These are phyloP conservation scores for Calendula officinalis DNA, from an alignment of 129 eudicot species.

Conservation along the genomic window DNA sequence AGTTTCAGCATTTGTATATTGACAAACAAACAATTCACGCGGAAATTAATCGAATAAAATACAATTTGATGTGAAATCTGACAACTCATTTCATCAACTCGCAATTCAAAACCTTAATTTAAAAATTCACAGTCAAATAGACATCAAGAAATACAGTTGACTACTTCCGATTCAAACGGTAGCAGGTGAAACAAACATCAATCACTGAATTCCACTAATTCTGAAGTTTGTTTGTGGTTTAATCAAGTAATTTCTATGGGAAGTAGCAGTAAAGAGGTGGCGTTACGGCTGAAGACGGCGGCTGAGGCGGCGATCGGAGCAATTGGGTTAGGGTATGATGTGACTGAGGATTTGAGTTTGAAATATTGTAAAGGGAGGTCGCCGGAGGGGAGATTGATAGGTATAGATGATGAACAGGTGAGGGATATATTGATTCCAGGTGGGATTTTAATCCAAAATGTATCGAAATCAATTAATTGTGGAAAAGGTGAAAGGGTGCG, in stretches of 20 bases:
- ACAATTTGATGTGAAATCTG: not conserved
- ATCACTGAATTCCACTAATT: not conserved
- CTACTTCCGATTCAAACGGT: constrained; percentile 21
- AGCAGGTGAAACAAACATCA: constrained; percentile 14
- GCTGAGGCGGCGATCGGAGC: constrained; percentile 63
- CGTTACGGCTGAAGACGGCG: constrained; percentile 50
- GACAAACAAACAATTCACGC: constrained; percentile 28
- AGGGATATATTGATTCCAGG: constrained; percentile 66
- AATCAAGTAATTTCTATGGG: constrained; percentile 26
- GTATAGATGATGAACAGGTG: constrained; percentile 57
- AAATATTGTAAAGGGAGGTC: constrained; percentile 56
- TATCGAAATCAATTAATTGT: constrained; percentile 59
- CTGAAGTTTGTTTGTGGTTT: not conserved
- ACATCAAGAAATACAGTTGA: constrained; percentile 28
- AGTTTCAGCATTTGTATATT: constrained; percentile 5
- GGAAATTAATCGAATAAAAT: constrained; percentile 6
- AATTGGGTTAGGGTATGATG: constrained; percentile 70
- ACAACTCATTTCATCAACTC: constrained; percentile 9
- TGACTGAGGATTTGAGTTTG: constrained; percentile 56
- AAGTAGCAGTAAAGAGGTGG: constrained; percentile 52
- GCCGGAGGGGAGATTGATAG: constrained; percentile 47
- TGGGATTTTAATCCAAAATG: constrained; percentile 62
- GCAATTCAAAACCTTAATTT: constrained; percentile 1
- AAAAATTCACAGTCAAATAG: not conserved
- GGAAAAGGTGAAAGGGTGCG: constrained; percentile 75